Base-by-base conservation (phyloP, 805 yeast genomes). In the Candida maris region DNA sequence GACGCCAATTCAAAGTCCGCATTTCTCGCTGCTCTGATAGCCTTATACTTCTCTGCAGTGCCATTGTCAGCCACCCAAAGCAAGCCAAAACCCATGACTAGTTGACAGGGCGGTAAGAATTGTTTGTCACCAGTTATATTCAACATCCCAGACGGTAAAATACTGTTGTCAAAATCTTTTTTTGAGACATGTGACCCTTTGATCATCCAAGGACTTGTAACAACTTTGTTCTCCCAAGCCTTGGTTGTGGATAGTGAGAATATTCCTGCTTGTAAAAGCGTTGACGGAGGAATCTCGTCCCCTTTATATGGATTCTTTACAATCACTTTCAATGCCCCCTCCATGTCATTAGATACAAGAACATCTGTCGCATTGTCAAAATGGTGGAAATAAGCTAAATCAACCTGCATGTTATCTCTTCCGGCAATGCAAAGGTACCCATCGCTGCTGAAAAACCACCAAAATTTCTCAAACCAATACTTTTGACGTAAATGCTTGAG, bases 381-480 rank as follows among this genome's bases (percentile, higher is more conserved):
- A 53, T 86, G 84, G 36, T 87, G 75, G 49, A 81, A 80, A 52
- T 83, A 84, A 19, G 93, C 74, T 65, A 85, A 73, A 50, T 89
- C 96, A 4, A 77, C 71, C 56, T 91, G 97, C 4, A 75, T 57
- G 16, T 70, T 74, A 55, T 93, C 96, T 45, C 87, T 77, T 2
- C 97, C 97, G 31, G 89, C 87, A 37, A 93, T 60, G 40, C 94
- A 84, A 33, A 93, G 63, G 53, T 84, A 88, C 0, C 93, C 89
- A 54, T 91, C 97, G 46, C 81, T 79, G 0, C 96, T 76, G n/a
- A 89, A 68, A 54, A 93, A 93, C 98, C 98, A 93, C 52, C 71
- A 78, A 59, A 81, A 91, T 59, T 91, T 93, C 56, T 93, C 98
- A 64, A 93, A 93, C 85, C 96, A 89, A 55, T 69, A 81, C 31